Evolutionary conservation across 257 asterid species (phyloP).

Genomic region (Leonotis leonurus): DNA sequence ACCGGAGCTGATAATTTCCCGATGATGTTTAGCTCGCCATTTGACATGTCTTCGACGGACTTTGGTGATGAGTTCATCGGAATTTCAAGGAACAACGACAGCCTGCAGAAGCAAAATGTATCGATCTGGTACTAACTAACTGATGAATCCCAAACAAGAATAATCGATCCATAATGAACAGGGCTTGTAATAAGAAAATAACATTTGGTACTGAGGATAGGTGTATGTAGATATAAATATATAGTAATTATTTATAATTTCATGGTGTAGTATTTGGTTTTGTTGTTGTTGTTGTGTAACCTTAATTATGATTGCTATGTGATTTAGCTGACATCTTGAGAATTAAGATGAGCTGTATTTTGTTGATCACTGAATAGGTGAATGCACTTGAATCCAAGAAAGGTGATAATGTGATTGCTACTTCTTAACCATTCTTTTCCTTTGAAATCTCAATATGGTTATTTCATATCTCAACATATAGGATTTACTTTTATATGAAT

Average conservation of each 20-base stretch:
- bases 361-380: slow-evolving; percentile 42
- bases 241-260: slow-evolving; percentile 8
- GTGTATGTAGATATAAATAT: slow-evolving; percentile 21
- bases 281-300: slow-evolving; percentile 15
- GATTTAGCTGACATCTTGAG: neutral
- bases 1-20: slow-evolving; percentile 39
- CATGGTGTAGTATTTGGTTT: slow-evolving; percentile 5
- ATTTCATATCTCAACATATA: no score
- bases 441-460: no score
- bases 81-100: no score
- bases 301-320: slow-evolving; percentile 7
- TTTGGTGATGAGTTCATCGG: slow-evolving; percentile 23
- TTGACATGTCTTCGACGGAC: slow-evolving; percentile 32
- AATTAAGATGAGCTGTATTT: slow-evolving; percentile 19
- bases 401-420: neutral
- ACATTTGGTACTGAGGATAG: neutral
- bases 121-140: slow-evolving; percentile 50
- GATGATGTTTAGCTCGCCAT: slow-evolving; percentile 51
- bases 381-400: neutral
- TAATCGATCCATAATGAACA: neutral
- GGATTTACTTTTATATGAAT: no score
- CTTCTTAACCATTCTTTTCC: neutral
- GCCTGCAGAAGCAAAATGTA: no score
- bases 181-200: slow-evolving; percentile 26
- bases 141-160: no score